phyloP scores from a whole-genome alignment of 192 early-diverging fungal species.

The Coemansia sp. region DNA sequence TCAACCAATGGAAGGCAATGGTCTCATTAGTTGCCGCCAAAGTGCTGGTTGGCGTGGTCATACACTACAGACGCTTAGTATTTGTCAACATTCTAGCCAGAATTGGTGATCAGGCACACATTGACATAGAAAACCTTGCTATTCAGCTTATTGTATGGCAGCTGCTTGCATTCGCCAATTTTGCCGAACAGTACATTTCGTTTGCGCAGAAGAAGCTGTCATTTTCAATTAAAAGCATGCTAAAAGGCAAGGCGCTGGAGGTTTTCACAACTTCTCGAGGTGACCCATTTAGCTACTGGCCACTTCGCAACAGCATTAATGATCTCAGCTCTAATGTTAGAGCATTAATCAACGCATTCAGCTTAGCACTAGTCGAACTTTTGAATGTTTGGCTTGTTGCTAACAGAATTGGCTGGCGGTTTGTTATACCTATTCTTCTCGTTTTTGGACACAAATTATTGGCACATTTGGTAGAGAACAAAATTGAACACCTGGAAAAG shows the following conservation, averaged over 20 bases:
- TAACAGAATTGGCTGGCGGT: slow-evolving; percentile 29
- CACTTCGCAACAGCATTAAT: background rate
- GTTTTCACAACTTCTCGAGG: background rate
- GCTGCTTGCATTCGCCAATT: background rate
- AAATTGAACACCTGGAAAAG: background rate
- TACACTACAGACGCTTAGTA: background rate
- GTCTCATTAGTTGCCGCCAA: background rate
- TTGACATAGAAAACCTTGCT: background rate
- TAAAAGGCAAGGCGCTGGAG: background rate
- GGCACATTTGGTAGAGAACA: slow-evolving; percentile 1
- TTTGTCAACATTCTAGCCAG: background rate
- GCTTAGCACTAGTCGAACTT: background rate
- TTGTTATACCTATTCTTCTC: slow-evolving; percentile 25
- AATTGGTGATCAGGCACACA: background rate
- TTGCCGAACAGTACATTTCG: background rate
- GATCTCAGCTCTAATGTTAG: background rate
- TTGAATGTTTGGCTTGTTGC: slow-evolving; percentile 26
- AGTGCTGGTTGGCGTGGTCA: background rate
- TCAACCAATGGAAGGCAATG: background rate
- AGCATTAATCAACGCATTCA: background rate
- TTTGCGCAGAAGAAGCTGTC: no score
- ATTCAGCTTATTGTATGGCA: background rate
- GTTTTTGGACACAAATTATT: slow-evolving; percentile 12
- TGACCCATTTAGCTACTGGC: background rate
- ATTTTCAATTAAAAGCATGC: background rate